Evolutionary conservation across 225 moss, liverwort and hornwort species (phyloP), one percentile per base, ranked within the genome.

Genomic region (Rhytidiadelphus loreus): DNA sequence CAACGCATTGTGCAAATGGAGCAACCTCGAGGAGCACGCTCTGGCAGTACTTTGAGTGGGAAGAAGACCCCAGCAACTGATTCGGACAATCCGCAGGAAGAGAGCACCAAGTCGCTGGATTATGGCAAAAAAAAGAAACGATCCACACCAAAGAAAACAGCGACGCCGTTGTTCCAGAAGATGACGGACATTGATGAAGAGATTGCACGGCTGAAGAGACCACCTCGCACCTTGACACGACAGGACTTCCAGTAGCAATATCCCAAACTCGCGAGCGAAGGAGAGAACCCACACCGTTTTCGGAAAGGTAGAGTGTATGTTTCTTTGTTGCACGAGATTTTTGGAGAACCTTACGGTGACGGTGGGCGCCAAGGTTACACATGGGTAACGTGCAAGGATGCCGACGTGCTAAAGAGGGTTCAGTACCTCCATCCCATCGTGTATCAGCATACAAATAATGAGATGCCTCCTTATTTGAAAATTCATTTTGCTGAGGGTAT

Each of bases 321-420:
- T 17, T 7, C 18, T 9, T 0, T 4, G 0, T 7, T 80, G 3
- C 12, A 81, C 0, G 11, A 61, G 0, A 1, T 81, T 16, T 61
- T 59, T 44, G 81, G 61, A n/a, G 21, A 61, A 44, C 44, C 20
- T 3, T 81, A 81, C 5, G 7, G 30, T 0, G n/a, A 81, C 19
- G 61, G 81, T 29, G 24, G 43, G 0, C 13, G 20, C 61, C 60
- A 81, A 19, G 44, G 61, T 6, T 81, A 61, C 2, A 6, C 0
- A 0, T 81, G 32, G 81, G 26, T 30, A 25, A 0, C 7, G 0
- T 81, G 60, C n/a, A 43, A 44, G 4, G 12, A 81, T 1, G 0
- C 2, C 1, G 4, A 24, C 0, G 20, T 81, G 1, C 12, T 44
- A 10, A 81, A 16, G 24, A 61, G 44, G 21, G 28, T 81, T 7